Percentiles rank a stretch among this genome's conserved stretches.
These are phyloP conservation scores for Stephanodiscus minutulus DNA, from an alignment of 108 stramenopile species.

Conservation along the genomic window DNA sequence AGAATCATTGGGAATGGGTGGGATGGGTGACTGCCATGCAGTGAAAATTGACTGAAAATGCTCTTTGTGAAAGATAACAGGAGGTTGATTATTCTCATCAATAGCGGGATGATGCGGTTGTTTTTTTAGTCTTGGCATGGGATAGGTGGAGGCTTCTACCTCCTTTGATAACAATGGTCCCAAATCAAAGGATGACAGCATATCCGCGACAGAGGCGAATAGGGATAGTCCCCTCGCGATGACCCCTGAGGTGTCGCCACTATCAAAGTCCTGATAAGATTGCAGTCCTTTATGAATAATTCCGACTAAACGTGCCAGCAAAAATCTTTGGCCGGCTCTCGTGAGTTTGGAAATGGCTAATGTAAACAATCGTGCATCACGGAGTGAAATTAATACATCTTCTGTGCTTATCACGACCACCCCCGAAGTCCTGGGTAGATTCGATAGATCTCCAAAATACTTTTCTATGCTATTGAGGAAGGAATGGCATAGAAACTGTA, in stretches of 20 bases:
- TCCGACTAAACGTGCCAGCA: constrained; percentile 43
- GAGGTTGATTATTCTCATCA: not conserved
- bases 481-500: constrained; percentile 22
- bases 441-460: constrained; percentile 6
- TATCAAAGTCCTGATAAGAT: not conserved
- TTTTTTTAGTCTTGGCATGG: constrained; percentile 26
- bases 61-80: constrained; percentile 6
- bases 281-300: constrained; percentile 28
- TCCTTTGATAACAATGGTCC: constrained; percentile 21
- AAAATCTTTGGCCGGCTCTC: constrained; percentile 26
- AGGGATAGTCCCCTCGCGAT: constrained; percentile 63
- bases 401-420: constrained; percentile 36
- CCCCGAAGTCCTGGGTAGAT: constrained; percentile 1
- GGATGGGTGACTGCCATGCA: constrained; percentile 59
- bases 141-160: constrained; percentile 36
- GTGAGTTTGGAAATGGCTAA: constrained; percentile 54
- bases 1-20: constrained; percentile 36
- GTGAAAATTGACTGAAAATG: constrained; percentile 66
- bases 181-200: constrained; percentile 32
- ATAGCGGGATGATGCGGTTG: not conserved
- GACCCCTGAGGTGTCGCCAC: constrained; percentile 54
- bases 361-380: constrained; percentile 53
- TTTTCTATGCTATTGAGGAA: constrained; percentile 31
- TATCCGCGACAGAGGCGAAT: constrained; percentile 46
- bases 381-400: constrained; percentile 51